Base-by-base conservation (phyloP, 345 rosid species). In the Eucalyptus curtisii region DNA sequence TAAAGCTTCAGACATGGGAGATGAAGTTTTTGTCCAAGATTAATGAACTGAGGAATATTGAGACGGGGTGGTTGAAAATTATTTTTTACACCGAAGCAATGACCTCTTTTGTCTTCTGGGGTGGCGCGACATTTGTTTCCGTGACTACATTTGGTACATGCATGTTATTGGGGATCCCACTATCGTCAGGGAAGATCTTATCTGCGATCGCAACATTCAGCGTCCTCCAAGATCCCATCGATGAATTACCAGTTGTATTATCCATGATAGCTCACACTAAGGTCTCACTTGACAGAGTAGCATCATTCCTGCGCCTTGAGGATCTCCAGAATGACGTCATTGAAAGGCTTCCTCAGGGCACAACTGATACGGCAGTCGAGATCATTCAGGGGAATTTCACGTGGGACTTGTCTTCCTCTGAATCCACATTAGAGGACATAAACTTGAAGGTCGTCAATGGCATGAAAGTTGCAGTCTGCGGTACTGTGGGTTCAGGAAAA, bases 1-100 rank as follows among this genome's bases (percentile, higher is more conserved):
- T 96, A 86, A 96, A 96, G 89, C 96, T 96, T 88, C 98, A 96
- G 71, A 94, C 93, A 22, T 96, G 98, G 97, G 98, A 96, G 80
- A 93, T 94, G 95, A 95, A 94, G 90, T 96, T 96, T 92, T 82
- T 95, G 90, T 93, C 95, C 47, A 95, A 94, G 93, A 92, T 95
- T 81, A 66, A 89, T 10, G 94, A 92, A 47, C 91, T 95, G 25
- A 90, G 96, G 85, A 90, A 90, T 48, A 88, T 68, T 37, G 96
- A 95, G 90, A 90, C 90, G 44, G 93, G 96, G 22, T 95, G 96
- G 96, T 86, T 95, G 89, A 95, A 93, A 68, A 92, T 90, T 87
- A 90, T 64, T 80, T 91, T 95, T 40, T 93, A 95, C 89, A 91
- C 92, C 91, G 64, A 90, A 4, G 96, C 94, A 33, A 20, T 94